A percentile compares a stretch with the other conserved stretches of the same genome.
These are phyloP conservation scores for Arthrobotrys megalospora DNA, from an alignment of 2,329 filamentous ascomycete genomes.

Conservation along the genomic window DNA sequence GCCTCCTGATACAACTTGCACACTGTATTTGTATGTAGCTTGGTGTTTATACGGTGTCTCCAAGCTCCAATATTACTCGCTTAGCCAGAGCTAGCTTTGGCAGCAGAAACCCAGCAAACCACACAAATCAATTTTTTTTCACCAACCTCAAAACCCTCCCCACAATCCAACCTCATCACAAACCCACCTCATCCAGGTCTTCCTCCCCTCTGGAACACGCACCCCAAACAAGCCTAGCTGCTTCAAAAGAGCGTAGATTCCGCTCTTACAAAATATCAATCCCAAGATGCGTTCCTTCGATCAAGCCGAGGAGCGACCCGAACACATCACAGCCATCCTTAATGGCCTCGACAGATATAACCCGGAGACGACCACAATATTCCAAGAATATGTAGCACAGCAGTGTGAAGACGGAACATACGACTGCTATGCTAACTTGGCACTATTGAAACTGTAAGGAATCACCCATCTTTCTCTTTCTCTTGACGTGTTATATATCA, in stretches of 20 bases:
- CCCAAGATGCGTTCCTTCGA: conserved; percentile 73
- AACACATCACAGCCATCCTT: conserved; percentile 92
- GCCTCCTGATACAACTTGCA: too few relatives aligned
- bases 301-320: conserved; percentile 90
- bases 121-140: conserved; percentile 59
- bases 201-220: not conserved
- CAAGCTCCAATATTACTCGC: not conserved
- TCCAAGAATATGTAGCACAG: conserved; percentile 93
- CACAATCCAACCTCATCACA: conserved; percentile 43
- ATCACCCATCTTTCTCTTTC: conserved; percentile 46
- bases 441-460: conserved; percentile 95
- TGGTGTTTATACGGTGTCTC: not conserved
- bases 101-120: conserved; percentile 15
- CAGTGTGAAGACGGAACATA: conserved; percentile 96
- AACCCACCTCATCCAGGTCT: not conserved
- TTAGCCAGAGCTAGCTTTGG: conserved; percentile 8
- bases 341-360: conserved; percentile 99
- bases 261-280: not conserved
- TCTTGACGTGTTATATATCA: not conserved
- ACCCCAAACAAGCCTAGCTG: conserved; percentile 31
- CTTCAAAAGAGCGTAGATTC: conserved; percentile 24
- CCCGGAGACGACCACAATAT: conserved; percentile 91
- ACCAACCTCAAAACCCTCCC: conserved; percentile 41
- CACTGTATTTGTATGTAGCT: not conserved
- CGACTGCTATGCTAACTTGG: conserved; percentile 97